Percentiles rank a stretch among this genome's conserved stretches.
These are phyloP conservation scores for Durotheca rogersii DNA, from an alignment of 495 filamentous ascomycete species.

Conservation along the genomic window DNA sequence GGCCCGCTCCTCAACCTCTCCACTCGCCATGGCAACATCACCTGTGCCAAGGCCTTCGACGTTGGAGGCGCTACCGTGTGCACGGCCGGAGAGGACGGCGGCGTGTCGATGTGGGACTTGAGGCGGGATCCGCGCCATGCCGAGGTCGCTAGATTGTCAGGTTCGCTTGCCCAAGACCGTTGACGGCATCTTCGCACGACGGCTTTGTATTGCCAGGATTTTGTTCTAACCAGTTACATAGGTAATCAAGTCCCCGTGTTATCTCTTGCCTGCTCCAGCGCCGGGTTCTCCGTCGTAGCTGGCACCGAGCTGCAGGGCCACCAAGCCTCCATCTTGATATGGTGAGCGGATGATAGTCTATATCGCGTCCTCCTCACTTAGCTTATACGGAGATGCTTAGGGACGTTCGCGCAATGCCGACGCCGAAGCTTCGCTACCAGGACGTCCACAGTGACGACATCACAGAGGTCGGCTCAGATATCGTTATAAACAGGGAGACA, in stretches of 20 bases:
- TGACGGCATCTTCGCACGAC: too few species aligned
- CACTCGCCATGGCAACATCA: slow-evolving; percentile 56
- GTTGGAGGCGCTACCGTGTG: slow-evolving; percentile 45
- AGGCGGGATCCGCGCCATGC: slow-evolving; percentile 40
- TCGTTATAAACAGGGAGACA: too few species aligned
- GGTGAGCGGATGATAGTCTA: slow-evolving; percentile 48
- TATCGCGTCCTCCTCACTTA: neutral
- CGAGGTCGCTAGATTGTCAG: slow-evolving; percentile 44
- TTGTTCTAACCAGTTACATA: slow-evolving; percentile 33
- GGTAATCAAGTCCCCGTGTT: slow-evolving; percentile 55
- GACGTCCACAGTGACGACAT: slow-evolving; percentile 94
- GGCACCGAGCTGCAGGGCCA: slow-evolving; percentile 78
- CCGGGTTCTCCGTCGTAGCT: slow-evolving; percentile 62
- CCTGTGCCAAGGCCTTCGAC: slow-evolving; percentile 54
- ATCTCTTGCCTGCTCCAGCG: slow-evolving; percentile 64
- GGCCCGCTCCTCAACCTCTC: slow-evolving; percentile 44
- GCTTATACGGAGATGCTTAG: slow-evolving; percentile 40
- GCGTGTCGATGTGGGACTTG: slow-evolving; percentile 59
- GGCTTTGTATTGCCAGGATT: too few species aligned
- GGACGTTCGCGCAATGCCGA: slow-evolving; percentile 63
- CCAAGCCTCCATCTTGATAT: slow-evolving; percentile 71
- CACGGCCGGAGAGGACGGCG: slow-evolving; percentile 65
- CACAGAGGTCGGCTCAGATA: slow-evolving; percentile 68
- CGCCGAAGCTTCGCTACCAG: slow-evolving; percentile 62
- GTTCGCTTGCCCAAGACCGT: slow-evolving; percentile 23